Conservation (phyloP, 371 early-diverging fungal genomes). For the Syncephalastrum sp. region DNA sequence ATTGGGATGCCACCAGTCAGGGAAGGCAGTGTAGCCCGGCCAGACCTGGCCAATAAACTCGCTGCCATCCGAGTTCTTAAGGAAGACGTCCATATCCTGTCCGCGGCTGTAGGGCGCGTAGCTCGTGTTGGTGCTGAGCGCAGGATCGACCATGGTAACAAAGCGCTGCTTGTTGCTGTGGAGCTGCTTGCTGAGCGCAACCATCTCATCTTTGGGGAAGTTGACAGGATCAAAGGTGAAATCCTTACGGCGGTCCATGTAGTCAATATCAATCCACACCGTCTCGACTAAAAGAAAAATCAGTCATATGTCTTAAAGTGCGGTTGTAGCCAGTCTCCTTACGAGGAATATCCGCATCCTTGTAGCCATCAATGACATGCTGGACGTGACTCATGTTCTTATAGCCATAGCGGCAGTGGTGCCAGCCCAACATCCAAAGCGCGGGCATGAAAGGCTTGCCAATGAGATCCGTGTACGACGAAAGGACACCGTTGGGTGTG, state of each 20-base stretch:
- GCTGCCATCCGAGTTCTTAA: conserved; percentile 50
- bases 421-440: conserved; percentile 57
- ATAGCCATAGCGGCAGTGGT: conserved; percentile 77
- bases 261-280: conserved; percentile 77
- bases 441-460: conserved; percentile 62
- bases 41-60: conserved; percentile 56
- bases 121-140: conserved; percentile 31
- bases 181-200: conserved; percentile 25
- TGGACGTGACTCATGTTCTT: conserved; percentile 54
- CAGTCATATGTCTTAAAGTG: too few relatives aligned
- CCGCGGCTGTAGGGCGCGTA: conserved; percentile 47
- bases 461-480: conserved; percentile 67
- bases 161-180: conserved; percentile 37
- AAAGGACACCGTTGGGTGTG: conserved; percentile 54
- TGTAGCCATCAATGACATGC: conserved; percentile 47
- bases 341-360: conserved; percentile 56
- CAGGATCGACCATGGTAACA: conserved; percentile 56
- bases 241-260: conserved; percentile 58
- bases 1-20: conserved; percentile 28
- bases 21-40: conserved; percentile 52
- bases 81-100: conserved; percentile 38
- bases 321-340: conserved; percentile 22
- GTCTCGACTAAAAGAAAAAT: conserved; percentile 21
- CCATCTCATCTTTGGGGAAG: conserved; percentile 37
- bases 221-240: conserved; percentile 49